These are phyloP conservation scores for Ajuga reptans DNA, from an alignment of 305 asterid species.

Conservation along the genomic window DNA sequence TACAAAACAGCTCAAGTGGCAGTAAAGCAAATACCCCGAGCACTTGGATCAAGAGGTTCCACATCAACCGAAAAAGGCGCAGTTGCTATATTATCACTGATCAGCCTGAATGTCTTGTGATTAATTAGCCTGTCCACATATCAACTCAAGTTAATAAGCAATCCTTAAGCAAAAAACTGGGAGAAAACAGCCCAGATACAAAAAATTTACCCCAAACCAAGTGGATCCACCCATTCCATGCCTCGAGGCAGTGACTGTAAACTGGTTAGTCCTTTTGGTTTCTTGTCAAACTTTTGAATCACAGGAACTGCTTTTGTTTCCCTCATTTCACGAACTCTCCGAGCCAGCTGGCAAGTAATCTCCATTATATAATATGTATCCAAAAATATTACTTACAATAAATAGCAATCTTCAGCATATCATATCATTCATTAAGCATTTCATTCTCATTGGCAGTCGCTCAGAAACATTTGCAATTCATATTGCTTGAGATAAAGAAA, in stretches of 20 bases:
- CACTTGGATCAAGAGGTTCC: constrained; percentile 70
- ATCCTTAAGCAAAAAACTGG: constrained; percentile 17
- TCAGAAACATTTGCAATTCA: background rate
- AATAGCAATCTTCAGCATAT: background rate
- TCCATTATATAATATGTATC: constrained; percentile 24
- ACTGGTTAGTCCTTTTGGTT: constrained; percentile 67
- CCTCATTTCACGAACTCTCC: constrained; percentile 97
- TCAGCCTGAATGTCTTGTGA: constrained; percentile 80
- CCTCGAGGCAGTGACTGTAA: constrained; percentile 91
- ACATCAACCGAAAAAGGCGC: constrained; percentile 49
- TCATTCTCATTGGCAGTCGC: background rate
- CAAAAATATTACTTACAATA: background rate
- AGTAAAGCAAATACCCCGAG: constrained; percentile 59
- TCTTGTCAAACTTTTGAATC: constrained; percentile 48
- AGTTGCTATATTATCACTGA: constrained; percentile 61
- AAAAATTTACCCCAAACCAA: constrained; percentile 75
- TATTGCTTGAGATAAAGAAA: background rate
- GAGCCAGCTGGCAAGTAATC: constrained; percentile 58
- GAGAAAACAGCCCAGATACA: constrained; percentile 7
- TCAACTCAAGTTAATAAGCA: constrained; percentile 25
- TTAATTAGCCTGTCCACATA: constrained; percentile 64
- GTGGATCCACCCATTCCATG: constrained; percentile 96
- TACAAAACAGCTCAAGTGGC: constrained; percentile 9
- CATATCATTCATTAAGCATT: constrained; percentile 6
- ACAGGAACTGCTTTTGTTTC: constrained; percentile 66